Conservation (phyloP, 148 eudicot genomes). For the Vaccinium corymbosum region DNA sequence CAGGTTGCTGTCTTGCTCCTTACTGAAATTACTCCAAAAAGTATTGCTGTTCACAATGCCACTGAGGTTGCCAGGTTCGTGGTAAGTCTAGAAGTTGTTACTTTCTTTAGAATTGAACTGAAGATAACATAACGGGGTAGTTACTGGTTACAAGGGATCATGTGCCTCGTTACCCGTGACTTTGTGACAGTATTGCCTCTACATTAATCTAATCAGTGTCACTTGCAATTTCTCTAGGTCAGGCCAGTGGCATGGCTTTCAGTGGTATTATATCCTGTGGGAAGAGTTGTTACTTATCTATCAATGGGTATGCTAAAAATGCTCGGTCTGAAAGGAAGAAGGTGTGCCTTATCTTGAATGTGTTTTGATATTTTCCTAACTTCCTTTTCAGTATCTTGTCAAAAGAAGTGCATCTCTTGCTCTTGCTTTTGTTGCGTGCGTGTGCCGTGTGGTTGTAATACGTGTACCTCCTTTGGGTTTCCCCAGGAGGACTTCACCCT, state of each 20-base stretch:
- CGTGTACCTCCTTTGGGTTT: background rate
- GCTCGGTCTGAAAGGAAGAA: slow-evolving; percentile 89
- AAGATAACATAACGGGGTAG: background rate
- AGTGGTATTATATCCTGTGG: slow-evolving; percentile 83
- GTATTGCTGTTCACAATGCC: slow-evolving; percentile 98
- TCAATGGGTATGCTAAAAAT: slow-evolving; percentile 95
- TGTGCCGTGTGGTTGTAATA: background rate
- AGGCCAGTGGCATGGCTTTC: slow-evolving; percentile 99
- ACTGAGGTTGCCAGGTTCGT: slow-evolving; percentile 96
- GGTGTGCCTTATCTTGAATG: slow-evolving; percentile 43
- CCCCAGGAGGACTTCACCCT: background rate
- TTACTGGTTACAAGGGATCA: background rate
- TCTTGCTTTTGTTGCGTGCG: background rate
- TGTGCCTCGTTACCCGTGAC: background rate
- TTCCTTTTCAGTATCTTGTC: slow-evolving; percentile 6
- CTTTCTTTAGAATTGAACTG: slow-evolving; percentile 6
- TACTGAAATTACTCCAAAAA: slow-evolving; percentile 98
- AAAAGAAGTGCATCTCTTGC: background rate
- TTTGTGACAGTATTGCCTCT: background rate
- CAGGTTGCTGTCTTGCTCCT: slow-evolving; percentile 96
- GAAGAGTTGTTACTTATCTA: slow-evolving; percentile 85
- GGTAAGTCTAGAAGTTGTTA: slow-evolving; percentile 48
- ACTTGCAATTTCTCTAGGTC: slow-evolving; percentile 56
- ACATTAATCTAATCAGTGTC: slow-evolving; percentile 6
- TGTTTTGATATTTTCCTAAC: slow-evolving; percentile 1